Conservation (phyloP, 2,329 filamentous ascomycete species). For the Pezicula carpinea region DNA sequence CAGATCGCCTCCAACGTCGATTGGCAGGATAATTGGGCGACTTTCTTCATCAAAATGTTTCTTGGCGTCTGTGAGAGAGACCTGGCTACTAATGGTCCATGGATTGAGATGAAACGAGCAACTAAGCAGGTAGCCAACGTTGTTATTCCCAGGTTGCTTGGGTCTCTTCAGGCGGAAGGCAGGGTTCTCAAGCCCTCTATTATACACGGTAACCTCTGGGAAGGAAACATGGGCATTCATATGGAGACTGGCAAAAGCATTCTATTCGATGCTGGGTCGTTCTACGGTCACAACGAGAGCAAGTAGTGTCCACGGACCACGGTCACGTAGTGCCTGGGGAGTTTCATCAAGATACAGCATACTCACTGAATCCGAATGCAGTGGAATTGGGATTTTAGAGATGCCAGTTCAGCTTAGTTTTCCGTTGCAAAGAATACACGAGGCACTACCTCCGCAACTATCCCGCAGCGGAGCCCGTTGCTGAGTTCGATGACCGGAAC, state of each 20-base stretch:
- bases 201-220: slow-evolving; percentile 15
- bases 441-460: not conserved
- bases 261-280: slow-evolving; percentile 9
- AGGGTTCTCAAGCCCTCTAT: slow-evolving; percentile 9
- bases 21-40: slow-evolving; percentile 31
- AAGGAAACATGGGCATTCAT: slow-evolving; percentile 8
- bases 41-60: slow-evolving; percentile 25
- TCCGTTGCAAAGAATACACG: slow-evolving; percentile 3
- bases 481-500: slow-evolving; percentile 27
- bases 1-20: slow-evolving; percentile 11
- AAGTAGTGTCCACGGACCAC: too few species aligned
- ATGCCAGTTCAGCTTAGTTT: not conserved
- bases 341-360: too few species aligned
- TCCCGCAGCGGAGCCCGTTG: slow-evolving; percentile 16
- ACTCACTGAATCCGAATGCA: too few species aligned
- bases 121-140: slow-evolving; percentile 12
- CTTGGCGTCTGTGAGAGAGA: slow-evolving; percentile 20
- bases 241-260: slow-evolving; percentile 8
- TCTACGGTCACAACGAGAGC: slow-evolving; percentile 27
- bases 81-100: slow-evolving; percentile 18
- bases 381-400: slow-evolving; percentile 13
- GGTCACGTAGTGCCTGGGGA: too few species aligned
- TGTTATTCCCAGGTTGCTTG: slow-evolving; percentile 8
- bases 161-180: slow-evolving; percentile 3
- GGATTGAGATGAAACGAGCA: slow-evolving; percentile 21